These are phyloP conservation scores for Ogataea degrootiae DNA, from an alignment of 805 yeast genomes.

Conservation along the genomic window DNA sequence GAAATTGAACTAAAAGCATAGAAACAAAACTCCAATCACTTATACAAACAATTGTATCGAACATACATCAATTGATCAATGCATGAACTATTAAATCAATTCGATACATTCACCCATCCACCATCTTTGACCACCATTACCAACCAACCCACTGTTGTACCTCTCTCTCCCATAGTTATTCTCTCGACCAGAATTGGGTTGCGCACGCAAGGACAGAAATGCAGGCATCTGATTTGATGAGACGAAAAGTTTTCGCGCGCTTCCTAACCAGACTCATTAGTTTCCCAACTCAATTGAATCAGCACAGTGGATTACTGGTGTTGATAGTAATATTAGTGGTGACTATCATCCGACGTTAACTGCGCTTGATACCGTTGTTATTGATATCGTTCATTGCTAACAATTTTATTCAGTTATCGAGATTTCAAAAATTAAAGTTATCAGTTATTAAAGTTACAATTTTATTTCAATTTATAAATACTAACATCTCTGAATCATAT, in stretches of 20 bases:
- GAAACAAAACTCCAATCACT: too few relatives aligned
- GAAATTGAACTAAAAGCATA: too few relatives aligned
- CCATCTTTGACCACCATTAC: background rate
- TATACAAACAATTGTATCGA: too few relatives aligned
- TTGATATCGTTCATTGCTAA: background rate
- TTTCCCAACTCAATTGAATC: background rate
- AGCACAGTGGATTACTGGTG: background rate
- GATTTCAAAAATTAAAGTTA: too few relatives aligned
- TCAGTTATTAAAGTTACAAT: too few relatives aligned
- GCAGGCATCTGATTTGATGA: slow-evolving; percentile 6
- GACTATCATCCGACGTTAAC: too few relatives aligned
- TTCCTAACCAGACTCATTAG: slow-evolving; percentile 12
- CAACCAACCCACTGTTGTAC: background rate
- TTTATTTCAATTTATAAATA: slow-evolving; percentile 1
- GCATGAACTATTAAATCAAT: too few relatives aligned
- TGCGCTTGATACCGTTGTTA: too few relatives aligned
- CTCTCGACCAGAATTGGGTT: background rate
- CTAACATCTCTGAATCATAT: slow-evolving; percentile 15
- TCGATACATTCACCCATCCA: background rate
- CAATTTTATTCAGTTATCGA: background rate
- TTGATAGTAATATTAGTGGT: background rate
- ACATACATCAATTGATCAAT: too few relatives aligned
- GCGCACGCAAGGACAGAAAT: background rate
- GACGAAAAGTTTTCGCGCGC: slow-evolving; percentile 11
- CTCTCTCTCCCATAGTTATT: background rate